Evolutionary conservation across 306 rosid species (phyloP).

Genomic region (Dalbergia oliveri): DNA sequence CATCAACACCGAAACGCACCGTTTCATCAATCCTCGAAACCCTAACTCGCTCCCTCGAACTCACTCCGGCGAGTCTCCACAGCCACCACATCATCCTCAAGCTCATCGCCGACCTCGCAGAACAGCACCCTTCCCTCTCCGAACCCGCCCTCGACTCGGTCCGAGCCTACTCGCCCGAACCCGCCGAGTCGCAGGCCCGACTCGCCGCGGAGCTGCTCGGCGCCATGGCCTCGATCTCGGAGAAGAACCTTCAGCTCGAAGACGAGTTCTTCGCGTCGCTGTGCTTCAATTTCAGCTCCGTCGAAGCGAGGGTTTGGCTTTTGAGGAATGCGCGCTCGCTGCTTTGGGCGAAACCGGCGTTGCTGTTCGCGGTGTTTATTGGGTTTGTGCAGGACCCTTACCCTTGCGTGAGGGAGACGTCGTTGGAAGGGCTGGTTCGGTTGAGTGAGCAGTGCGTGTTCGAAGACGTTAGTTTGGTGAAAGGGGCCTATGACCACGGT

Average conservation of each 20-base stretch:
- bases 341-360: constrained; percentile 55
- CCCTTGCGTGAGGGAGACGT: constrained; percentile 70
- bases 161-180: constrained; percentile 33
- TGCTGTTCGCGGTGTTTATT: constrained; percentile 60
- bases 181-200: constrained; percentile 45
- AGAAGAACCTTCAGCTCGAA: constrained; percentile 50
- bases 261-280: constrained; percentile 69
- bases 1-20: constrained; percentile 64
- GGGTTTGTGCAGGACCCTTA: constrained; percentile 90
- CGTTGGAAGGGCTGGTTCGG: constrained; percentile 75
- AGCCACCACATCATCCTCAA: constrained; percentile 53
- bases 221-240: constrained; percentile 51
- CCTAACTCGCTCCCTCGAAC: constrained; percentile 59
- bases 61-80: constrained; percentile 35
- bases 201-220: constrained; percentile 61
- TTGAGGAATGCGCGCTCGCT: constrained; percentile 61
- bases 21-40: constrained; percentile 55
- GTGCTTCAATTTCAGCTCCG: constrained; percentile 64
- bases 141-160: constrained; percentile 50
- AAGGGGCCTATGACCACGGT: constrained; percentile 71
- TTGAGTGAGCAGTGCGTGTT: constrained; percentile 55
- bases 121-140: constrained; percentile 50
- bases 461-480: constrained; percentile 58
- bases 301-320: constrained; percentile 69
- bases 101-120: constrained; percentile 66